These are phyloP conservation scores for Aspergillus unguis DNA, from an alignment of 2,329 filamentous ascomycete species.

Conservation along the genomic window DNA sequence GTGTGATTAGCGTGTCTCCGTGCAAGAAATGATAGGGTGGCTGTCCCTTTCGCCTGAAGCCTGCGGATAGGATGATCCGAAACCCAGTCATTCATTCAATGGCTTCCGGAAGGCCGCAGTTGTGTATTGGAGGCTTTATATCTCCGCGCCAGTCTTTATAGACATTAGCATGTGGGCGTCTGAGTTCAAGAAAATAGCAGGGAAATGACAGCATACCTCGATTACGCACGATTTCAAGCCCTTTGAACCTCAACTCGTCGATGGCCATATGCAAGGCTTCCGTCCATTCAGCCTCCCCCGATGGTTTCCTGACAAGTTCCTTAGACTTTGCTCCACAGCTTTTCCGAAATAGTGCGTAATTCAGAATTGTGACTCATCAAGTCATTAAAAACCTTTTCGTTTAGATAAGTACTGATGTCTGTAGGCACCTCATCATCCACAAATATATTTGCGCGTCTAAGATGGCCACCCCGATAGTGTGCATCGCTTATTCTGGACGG, in stretches of 20 bases:
- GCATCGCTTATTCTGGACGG: slow-evolving; percentile 1
- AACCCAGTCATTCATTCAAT: neutral
- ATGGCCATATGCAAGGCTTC: slow-evolving; percentile 6
- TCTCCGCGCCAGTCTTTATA: slow-evolving; percentile 4
- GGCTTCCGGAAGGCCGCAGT: neutral
- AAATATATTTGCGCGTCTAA: slow-evolving; percentile 8
- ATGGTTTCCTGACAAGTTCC: slow-evolving; percentile 1
- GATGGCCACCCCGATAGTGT: slow-evolving; percentile 6
- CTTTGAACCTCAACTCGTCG: slow-evolving; percentile 1
- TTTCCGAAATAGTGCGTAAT: neutral
- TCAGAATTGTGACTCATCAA: neutral
- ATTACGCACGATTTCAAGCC: neutral
- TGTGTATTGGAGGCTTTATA: slow-evolving; percentile 9
- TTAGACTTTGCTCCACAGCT: slow-evolving; percentile 5
- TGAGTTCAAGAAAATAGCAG: neutral
- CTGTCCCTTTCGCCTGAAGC: neutral
- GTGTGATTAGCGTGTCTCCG: neutral
- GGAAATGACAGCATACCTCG: neutral
- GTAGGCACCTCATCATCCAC: slow-evolving; percentile 3
- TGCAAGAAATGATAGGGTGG: neutral
- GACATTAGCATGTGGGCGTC: neutral
- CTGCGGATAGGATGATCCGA: neutral
- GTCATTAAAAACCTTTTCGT: neutral
- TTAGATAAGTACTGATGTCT: slow-evolving; percentile 1
- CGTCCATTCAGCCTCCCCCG: slow-evolving; percentile 9